Evolutionary conservation across 2,329 filamentous ascomycete species (phyloP).

Genomic region (Colletotrichum orchidophilum): DNA sequence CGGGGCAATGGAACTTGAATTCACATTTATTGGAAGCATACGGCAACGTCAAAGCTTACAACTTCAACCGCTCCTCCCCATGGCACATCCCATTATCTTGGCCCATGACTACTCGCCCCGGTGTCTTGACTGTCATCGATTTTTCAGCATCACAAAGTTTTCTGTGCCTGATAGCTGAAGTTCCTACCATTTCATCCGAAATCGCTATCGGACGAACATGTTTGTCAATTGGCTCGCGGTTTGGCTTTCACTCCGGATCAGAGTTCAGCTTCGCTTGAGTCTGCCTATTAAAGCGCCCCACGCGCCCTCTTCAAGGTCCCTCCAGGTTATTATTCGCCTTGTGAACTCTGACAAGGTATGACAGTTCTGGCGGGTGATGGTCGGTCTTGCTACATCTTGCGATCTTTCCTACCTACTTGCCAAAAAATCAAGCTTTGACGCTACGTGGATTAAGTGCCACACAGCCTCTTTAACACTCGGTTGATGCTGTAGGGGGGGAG

Average conservation of each 20-base stretch:
- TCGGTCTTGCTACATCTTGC: background rate
- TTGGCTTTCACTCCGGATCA: background rate
- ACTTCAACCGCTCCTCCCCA: background rate
- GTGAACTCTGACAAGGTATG: background rate
- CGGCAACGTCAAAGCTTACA: background rate
- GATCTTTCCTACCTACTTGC: background rate
- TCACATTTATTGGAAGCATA: background rate
- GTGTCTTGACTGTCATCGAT: background rate
- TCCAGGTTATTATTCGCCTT: background rate
- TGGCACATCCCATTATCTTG: background rate
- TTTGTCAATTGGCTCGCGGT: background rate
- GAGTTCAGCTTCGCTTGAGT: background rate
- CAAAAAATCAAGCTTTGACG: background rate
- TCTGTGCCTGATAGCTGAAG: background rate
- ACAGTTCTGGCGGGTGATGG: background rate
- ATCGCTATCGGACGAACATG: background rate
- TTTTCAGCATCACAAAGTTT: background rate
- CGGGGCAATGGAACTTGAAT: background rate
- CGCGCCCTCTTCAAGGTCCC: background rate
- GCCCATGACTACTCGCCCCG: too few relatives aligned
- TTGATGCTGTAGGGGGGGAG: background rate
- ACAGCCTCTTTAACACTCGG: background rate
- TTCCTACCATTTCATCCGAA: background rate
- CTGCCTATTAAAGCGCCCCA: background rate
- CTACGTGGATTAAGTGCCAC: background rate